phyloP scores from a whole-genome alignment of 495 filamentous ascomycete genomes.

The Xylaria intraflava region DNA sequence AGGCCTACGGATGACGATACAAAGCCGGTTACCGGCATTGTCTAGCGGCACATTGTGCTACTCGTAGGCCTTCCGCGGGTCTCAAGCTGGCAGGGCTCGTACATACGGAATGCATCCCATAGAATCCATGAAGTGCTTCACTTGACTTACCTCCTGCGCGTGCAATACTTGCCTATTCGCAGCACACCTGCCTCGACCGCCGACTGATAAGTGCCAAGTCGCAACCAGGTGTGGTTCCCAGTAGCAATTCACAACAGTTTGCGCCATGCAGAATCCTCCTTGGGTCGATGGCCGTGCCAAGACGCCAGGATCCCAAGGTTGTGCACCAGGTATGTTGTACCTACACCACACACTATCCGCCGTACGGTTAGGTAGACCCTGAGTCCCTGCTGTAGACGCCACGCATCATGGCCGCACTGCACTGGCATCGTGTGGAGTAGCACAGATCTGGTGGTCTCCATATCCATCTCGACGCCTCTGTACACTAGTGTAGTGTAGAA shows the following conservation, averaged over 20 bases:
- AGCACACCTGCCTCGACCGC: too few species aligned
- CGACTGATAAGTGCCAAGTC: too few species aligned
- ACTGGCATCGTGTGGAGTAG: conserved; percentile 4
- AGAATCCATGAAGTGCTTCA: too few species aligned
- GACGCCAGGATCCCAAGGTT: too few species aligned
- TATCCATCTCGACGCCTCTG: not conserved
- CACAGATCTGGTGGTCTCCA: conserved; percentile 10
- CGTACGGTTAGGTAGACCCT: not conserved
- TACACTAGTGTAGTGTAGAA: not conserved
- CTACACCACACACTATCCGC: not conserved
- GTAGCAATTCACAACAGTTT: conserved; percentile 15
- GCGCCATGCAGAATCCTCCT: conserved; percentile 15
- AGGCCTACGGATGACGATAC: conserved; percentile 8
- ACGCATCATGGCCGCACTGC: conserved; percentile 13
- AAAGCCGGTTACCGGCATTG: conserved; percentile 11
- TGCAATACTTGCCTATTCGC: not conserved
- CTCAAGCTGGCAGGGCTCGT: not conserved
- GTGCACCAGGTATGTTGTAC: too few species aligned
- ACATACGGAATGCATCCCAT: too few species aligned
- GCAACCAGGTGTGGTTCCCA: too few species aligned
- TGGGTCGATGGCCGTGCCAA: too few species aligned
- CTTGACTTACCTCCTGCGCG: too few species aligned
- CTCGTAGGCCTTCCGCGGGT: not conserved
- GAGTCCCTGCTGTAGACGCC: conserved; percentile 9
- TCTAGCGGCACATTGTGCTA: not conserved